phyloP scores from a whole-genome alignment of 108 stramenopile species.

The Fragilaria radians region DNA sequence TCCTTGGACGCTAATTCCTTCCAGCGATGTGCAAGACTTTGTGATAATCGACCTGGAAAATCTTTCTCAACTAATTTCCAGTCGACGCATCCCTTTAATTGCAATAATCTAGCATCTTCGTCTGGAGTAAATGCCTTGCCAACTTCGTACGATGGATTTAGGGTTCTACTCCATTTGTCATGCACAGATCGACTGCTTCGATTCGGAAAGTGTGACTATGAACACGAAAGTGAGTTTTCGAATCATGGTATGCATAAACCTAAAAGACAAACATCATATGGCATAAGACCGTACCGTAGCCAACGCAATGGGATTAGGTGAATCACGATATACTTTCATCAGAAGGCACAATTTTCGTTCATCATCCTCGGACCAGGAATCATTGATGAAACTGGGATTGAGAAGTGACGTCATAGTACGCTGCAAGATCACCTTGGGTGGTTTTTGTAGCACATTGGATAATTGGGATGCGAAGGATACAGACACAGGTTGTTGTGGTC shows the following conservation, averaged over 20 bases:
- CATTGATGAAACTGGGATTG: conserved; percentile 36
- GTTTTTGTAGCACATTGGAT: conserved; percentile 13
- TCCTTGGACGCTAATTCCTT: conserved; percentile 26
- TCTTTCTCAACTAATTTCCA: conserved; percentile 11
- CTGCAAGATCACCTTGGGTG: conserved; percentile 15
- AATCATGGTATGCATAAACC: neutral
- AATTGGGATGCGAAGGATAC: conserved; percentile 16
- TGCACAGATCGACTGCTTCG: conserved; percentile 25
- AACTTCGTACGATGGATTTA: conserved; percentile 26
- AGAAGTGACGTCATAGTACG: conserved; percentile 34
- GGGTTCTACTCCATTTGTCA: conserved; percentile 47
- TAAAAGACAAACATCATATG: neutral
- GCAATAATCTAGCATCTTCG: conserved; percentile 30
- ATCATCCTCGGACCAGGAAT: conserved; percentile 15
- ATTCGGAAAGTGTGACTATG: conserved; percentile 32
- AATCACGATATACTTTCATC: conserved; percentile 30
- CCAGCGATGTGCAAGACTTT: conserved; percentile 28
- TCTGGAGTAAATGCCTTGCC: neutral
- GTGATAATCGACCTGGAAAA: conserved; percentile 31
- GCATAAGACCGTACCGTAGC: neutral
- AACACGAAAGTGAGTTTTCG: neutral
- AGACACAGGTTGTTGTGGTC: conserved; percentile 39
- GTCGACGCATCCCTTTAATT: neutral
- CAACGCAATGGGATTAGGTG: conserved; percentile 2
- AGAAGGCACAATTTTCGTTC: conserved; percentile 24